These are phyloP conservation scores for Gossypium rotundifolium DNA, from an alignment of 345 rosid genomes.

Conservation along the genomic window DNA sequence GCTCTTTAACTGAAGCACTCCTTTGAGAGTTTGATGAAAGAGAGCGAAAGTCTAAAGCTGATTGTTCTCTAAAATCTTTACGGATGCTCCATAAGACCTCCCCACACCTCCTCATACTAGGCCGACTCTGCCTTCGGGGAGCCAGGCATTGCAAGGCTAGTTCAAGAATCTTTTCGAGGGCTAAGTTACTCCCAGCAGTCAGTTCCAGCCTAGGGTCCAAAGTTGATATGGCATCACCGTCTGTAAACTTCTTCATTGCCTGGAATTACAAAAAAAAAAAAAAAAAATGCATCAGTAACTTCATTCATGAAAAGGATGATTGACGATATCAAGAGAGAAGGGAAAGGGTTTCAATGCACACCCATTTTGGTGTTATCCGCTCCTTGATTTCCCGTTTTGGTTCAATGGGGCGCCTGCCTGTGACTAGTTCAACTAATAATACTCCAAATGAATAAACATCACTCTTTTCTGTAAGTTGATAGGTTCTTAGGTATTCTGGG, in stretches of 20 bases:
- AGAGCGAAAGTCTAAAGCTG: conserved; percentile 29
- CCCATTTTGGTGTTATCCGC: conserved; percentile 84
- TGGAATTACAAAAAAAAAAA: conserved; percentile 25
- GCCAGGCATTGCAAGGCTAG: conserved; percentile 73
- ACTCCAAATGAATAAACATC: conserved; percentile 95
- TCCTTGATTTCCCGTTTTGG: conserved; percentile 62
- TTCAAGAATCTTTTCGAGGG: conserved; percentile 67
- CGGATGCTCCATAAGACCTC: conserved; percentile 88
- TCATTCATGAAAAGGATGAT: neutral
- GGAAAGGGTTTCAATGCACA: conserved; percentile 18
- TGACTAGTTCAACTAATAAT: conserved; percentile 64
- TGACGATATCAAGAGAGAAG: neutral
- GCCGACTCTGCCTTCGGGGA: conserved; percentile 59
- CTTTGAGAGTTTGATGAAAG: conserved; percentile 33
- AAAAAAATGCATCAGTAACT: neutral
- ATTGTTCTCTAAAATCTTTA: conserved; percentile 60
- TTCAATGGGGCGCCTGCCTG: conserved; percentile 89
- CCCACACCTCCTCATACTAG: conserved; percentile 74
- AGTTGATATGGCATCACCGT: conserved; percentile 48
- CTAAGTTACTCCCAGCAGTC: conserved; percentile 40
- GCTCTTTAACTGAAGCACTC: conserved; percentile 21
- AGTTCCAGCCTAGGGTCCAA: conserved; percentile 71
- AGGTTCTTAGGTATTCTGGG: conserved; percentile 80
- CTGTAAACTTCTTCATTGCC: conserved; percentile 69
- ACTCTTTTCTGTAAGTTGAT: conserved; percentile 89